Base-by-base conservation (phyloP, 768 basidiomycete genomes). In the Pulveroboletus sp. region DNA sequence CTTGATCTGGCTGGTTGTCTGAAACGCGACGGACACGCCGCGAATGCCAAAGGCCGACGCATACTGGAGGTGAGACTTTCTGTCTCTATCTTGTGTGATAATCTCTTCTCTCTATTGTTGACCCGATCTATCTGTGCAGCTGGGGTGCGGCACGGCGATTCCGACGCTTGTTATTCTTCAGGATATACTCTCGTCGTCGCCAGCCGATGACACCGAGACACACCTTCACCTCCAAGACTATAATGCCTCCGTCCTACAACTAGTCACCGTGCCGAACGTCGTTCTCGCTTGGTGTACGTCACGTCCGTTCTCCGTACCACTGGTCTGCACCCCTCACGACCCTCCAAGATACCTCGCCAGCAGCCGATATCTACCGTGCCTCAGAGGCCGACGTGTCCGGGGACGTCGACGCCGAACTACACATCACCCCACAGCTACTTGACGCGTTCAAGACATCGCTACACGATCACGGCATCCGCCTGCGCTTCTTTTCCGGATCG, bases 141-240 rank as follows among this genome's bases (percentile, higher is more conserved):
- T 96, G 45, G 95, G 95, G 1, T 98, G 95, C 64, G 95, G 95
- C 17, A 97, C 95, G 0, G 89, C 86, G 0, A 69, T 96, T 0
- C 95, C 95, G 0, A 84, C 86, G 0, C 68, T 90, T 9, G 89
- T 81, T 55, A 69, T 95, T 48, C 74, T 97, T 1, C 73, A 76
- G 6, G 67, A 77, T 39, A 59, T 93, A 5, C 81, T 91, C 47
- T 75, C 69, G 33, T 66, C 58, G 3, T 55, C 54, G 5, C 53
- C 46, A 11, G 46, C 54, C 8, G 11, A 30, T 6, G 43, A 56
- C 15, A 28, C 50, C 28, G 66, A 74, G 35, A 83, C 81, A 0
- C 69, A 77, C 27, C 59, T 96, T 8, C 86, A 92, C 61, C 70
- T 96, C 2, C 94, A 97, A 75, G 94, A 97, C 65, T 98, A 93